Evolutionary conservation across 495 filamentous ascomycete species (phyloP).

Genomic region (Podospora pseudoanserina): DNA sequence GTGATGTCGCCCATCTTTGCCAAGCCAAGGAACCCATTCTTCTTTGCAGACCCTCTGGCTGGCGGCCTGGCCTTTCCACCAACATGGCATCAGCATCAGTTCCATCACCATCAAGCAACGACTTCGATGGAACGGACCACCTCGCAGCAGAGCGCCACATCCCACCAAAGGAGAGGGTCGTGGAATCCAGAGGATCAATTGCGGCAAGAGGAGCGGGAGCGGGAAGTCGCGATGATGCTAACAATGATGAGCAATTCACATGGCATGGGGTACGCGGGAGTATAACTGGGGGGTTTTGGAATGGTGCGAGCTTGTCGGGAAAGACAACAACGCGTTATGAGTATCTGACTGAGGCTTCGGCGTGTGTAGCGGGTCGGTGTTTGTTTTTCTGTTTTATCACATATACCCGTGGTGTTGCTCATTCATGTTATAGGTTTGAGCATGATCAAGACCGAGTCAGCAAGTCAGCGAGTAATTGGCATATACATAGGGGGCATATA

Average conservation of each 20-base stretch:
- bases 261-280: too few relatives aligned
- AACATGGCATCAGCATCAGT: neutral
- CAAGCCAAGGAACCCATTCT: conserved; percentile 17
- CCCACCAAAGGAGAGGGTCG: neutral
- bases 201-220: conserved; percentile 24
- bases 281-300: neutral
- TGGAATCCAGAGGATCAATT: conserved; percentile 27
- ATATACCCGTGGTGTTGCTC: neutral
- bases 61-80: conserved; percentile 18
- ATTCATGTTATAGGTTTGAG: neutral
- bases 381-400: neutral
- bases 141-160: neutral
- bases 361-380: neutral
- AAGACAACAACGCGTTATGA: neutral
- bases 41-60: conserved; percentile 17
- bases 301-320: neutral
- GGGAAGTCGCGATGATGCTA: conserved; percentile 23
- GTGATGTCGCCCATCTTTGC: conserved; percentile 19
- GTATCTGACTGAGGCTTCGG: neutral
- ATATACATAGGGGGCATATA: neutral
- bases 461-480: neutral
- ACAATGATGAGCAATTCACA: neutral
- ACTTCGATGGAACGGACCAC: neutral
- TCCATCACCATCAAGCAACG: neutral
- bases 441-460: neutral